phyloP scores from a whole-genome alignment of 2,329 filamentous ascomycete species.

The Aspergillus sclerotialis region DNA sequence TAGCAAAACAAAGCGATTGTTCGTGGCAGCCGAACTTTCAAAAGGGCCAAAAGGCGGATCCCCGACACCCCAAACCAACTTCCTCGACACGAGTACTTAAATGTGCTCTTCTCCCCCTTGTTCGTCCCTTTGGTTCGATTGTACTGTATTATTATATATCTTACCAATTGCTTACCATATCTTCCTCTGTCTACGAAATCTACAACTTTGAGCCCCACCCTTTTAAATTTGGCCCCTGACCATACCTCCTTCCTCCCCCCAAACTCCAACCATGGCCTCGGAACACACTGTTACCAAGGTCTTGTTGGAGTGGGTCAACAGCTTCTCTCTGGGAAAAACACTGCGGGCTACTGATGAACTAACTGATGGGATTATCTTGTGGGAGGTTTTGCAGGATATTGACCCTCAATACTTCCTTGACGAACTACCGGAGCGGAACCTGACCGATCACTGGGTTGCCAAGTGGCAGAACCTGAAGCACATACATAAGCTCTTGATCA shows the following conservation, averaged over 20 bases:
- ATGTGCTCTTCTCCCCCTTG: no score
- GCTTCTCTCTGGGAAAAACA: constrained; percentile 36
- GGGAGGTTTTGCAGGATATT: constrained; percentile 44
- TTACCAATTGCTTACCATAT: no score
- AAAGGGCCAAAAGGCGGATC: no score
- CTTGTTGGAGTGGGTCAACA: constrained; percentile 43
- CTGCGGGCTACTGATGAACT: constrained; percentile 36
- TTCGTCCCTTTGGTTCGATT: no score
- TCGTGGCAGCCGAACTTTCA: no score
- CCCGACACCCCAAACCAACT: no score
- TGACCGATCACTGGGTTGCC: constrained; percentile 40
- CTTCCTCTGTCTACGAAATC: no score
- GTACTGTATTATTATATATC: no score
- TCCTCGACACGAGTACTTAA: no score
- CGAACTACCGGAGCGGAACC: constrained; percentile 38
- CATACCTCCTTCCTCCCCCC: constrained; percentile 7
- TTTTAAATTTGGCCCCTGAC: no score
- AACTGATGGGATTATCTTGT: constrained; percentile 39
- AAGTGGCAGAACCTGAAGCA: constrained; percentile 45
- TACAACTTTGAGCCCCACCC: no score
- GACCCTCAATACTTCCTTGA: constrained; percentile 43
- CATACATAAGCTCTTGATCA: constrained; percentile 39
- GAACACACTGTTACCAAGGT: constrained; percentile 40
- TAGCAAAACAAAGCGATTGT: no score
- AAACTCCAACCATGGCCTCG: constrained; percentile 32